phyloP scores from a whole-genome alignment of 352 stramenopile genomes.

The Phytopythium delawarense region DNA sequence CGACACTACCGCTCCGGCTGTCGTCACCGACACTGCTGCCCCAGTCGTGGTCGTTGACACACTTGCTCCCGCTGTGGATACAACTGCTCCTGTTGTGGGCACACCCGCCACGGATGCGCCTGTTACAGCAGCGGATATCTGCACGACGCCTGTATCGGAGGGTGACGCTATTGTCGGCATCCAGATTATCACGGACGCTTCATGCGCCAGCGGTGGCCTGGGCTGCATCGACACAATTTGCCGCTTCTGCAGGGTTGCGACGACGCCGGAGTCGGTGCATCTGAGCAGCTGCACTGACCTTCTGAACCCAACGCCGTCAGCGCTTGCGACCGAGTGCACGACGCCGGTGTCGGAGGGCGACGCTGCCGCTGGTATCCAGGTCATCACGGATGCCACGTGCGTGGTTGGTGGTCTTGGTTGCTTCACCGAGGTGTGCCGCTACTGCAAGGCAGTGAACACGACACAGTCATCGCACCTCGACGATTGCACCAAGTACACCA shows the following conservation, averaged over 20 bases:
- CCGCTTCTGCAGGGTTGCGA: slow-evolving; percentile 19
- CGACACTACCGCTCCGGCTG: not conserved
- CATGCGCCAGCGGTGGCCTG: slow-evolving; percentile 19
- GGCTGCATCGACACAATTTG: slow-evolving; percentile 23
- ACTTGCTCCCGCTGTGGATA: not conserved
- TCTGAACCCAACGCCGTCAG: not conserved
- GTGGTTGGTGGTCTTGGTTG: slow-evolving; percentile 16
- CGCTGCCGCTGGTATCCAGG: slow-evolving; percentile 29
- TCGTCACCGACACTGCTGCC: not conserved
- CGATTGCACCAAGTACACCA: slow-evolving; percentile 3
- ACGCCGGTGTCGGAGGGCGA: slow-evolving; percentile 21
- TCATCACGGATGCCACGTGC: slow-evolving; percentile 26
- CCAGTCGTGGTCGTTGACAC: not conserved
- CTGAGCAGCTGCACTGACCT: slow-evolving; percentile 15
- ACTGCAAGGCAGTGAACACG: slow-evolving; percentile 14
- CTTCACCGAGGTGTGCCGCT: slow-evolving; percentile 15
- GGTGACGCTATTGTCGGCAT: slow-evolving; percentile 22
- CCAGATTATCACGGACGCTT: slow-evolving; percentile 18
- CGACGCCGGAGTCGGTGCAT: slow-evolving; percentile 21
- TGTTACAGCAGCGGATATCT: not conserved
- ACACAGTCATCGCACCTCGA: slow-evolving; percentile 16
- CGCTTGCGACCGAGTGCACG: not conserved
- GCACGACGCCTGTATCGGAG: slow-evolving; percentile 10
- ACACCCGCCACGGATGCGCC: not conserved
- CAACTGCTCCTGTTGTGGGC: not conserved